These are phyloP conservation scores for Skeletonema marinoi DNA, from an alignment of 108 stramenopile genomes.

Conservation along the genomic window DNA sequence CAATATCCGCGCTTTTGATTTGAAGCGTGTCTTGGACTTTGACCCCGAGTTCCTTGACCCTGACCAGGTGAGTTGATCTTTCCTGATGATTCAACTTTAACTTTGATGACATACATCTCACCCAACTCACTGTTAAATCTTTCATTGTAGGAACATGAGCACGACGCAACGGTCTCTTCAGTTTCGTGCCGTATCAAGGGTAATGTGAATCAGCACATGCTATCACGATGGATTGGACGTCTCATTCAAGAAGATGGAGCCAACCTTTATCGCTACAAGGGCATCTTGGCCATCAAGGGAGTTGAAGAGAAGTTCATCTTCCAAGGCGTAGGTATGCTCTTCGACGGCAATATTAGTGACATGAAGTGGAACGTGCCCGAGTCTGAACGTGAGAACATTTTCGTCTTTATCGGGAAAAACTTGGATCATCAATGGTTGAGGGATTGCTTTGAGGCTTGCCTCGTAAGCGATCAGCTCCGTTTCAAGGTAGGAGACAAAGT, in stretches of 20 bases:
- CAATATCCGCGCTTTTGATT: constrained; percentile 78
- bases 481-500: constrained; percentile 68
- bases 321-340: constrained; percentile 94
- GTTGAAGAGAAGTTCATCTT: constrained; percentile 89
- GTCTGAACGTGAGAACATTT: constrained; percentile 58
- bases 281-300: constrained; percentile 88
- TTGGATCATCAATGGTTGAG: constrained; percentile 63
- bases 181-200: constrained; percentile 69
- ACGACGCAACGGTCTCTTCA: constrained; percentile 75
- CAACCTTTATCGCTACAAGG: constrained; percentile 94
- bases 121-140: neutral
- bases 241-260: constrained; percentile 83
- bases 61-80: constrained; percentile 20
- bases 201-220: constrained; percentile 61
- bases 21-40: constrained; percentile 83
- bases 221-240: constrained; percentile 70
- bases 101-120: neutral
- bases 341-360: constrained; percentile 60
- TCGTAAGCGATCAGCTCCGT: constrained; percentile 52
- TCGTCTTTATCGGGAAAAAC: constrained; percentile 93
- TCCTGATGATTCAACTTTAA: constrained; percentile 4
- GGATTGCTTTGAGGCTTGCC: constrained; percentile 73
- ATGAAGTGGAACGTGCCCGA: constrained; percentile 54
- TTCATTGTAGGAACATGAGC: constrained; percentile 55
- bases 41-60: constrained; percentile 82